Evolutionary conservation across 768 basidiomycete species (phyloP).

Genomic region (Rossbeevera mucosa): DNA sequence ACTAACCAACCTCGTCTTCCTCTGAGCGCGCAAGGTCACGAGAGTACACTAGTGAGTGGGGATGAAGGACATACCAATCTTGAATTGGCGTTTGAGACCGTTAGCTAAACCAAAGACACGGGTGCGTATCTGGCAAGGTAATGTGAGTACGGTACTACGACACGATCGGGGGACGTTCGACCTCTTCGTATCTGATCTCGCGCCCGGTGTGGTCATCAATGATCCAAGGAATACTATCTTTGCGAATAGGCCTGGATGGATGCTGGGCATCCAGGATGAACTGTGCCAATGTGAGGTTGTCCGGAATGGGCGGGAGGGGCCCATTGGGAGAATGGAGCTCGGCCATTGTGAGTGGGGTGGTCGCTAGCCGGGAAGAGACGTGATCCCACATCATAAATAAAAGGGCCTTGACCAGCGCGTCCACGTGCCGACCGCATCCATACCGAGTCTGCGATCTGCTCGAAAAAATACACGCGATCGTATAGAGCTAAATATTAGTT

Average conservation of each 20-base stretch:
- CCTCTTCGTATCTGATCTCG: constrained; percentile 35
- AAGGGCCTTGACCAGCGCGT: background rate
- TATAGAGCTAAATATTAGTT: too few relatives aligned
- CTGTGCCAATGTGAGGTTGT: constrained; percentile 35
- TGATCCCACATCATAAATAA: background rate
- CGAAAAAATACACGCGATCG: background rate
- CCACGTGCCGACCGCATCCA: background rate
- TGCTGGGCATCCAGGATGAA: constrained; percentile 36
- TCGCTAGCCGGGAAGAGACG: background rate
- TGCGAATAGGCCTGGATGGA: constrained; percentile 26
- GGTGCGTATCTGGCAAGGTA: constrained; percentile 27
- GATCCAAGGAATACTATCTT: constrained; percentile 33
- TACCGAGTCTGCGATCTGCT: background rate
- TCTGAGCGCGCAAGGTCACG: constrained; percentile 19
- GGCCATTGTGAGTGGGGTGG: constrained; percentile 17
- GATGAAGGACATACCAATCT: constrained; percentile 27
- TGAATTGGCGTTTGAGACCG: constrained; percentile 31
- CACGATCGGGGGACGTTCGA: constrained; percentile 8
- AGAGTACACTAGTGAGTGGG: background rate
- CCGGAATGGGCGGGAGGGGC: constrained; percentile 33
- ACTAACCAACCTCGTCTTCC: constrained; percentile 38
- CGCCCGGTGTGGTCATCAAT: constrained; percentile 40
- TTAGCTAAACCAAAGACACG: constrained; percentile 38
- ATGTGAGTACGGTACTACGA: background rate
- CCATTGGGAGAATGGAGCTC: constrained; percentile 28